These are phyloP conservation scores for Fagus sylvatica DNA, from an alignment of 306 rosid species.

Conservation along the genomic window DNA sequence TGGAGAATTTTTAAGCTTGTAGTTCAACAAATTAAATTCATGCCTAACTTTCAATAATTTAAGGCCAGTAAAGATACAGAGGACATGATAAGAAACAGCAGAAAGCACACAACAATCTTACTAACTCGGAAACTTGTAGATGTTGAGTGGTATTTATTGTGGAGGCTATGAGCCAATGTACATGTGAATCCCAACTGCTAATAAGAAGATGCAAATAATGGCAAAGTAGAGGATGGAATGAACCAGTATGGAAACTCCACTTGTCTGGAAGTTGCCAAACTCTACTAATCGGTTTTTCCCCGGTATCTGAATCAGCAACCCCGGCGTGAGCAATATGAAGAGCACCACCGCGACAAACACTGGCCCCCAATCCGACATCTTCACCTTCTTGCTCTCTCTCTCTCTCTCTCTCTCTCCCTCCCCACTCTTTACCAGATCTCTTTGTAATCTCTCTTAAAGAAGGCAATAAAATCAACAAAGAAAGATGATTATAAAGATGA, in stretches of 20 bases:
- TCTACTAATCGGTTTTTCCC: conserved; percentile 52
- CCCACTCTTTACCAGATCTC: conserved; percentile 6
- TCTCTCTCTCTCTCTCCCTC: conserved; percentile 1
- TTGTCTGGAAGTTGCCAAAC: conserved; percentile 78
- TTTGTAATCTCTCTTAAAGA: not conserved
- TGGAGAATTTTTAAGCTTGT: not conserved
- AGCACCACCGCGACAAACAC: conserved; percentile 83
- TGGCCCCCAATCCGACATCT: conserved; percentile 98
- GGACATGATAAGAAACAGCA: not conserved
- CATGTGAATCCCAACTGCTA: conserved; percentile 72
- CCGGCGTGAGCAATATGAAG: conserved; percentile 84
- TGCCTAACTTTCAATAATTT: not conserved
- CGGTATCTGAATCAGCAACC: conserved; percentile 73
- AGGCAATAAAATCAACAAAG: conserved; percentile 27
- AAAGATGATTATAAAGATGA: conserved; percentile 25
- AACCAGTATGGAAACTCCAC: conserved; percentile 72
- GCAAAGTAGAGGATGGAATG: conserved; percentile 76
- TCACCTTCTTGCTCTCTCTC: not conserved
- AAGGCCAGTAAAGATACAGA: not conserved
- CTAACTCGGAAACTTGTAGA: not conserved
- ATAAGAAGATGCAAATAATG: conserved; percentile 80
- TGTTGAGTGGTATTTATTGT: not conserved
- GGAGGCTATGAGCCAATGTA: conserved; percentile 44
- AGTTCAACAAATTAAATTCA: not conserved
- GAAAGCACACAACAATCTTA: not conserved